Base-by-base conservation (phyloP, 2,329 filamentous ascomycete species). In the Neophaeococcomyces mojaviensis region DNA sequence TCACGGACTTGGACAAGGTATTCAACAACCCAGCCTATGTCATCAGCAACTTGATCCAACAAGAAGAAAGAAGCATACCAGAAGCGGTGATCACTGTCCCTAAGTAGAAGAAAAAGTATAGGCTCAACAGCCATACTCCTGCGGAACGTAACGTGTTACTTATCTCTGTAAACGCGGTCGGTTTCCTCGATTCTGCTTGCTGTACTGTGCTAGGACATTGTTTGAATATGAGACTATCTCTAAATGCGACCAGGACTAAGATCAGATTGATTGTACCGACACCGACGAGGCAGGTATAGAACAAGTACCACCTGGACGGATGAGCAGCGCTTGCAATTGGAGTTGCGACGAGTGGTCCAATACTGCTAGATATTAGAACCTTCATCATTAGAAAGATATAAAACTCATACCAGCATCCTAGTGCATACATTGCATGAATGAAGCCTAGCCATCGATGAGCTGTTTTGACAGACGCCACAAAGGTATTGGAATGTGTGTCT, bases 1-100 rank as follows among this genome's bases (percentile, higher is more conserved):
- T 82, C 63, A 13, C 88, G 77, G 18, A 88, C 81, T 15, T 76
- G 70, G 16, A 88, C 78, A 85, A 94, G 92, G 60, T 94, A 92
- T 15, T 42, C 49, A 41, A 86, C 81, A 51, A 94, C 82, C 86
- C 86, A 88, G 62, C 46, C 39, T 87, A 70, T 1, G 84, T 84
- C 0, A 86, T 40, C 41, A 13, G 85, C 86, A 4, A 4, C 18
- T 34, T 34, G 22, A 50, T 39, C 44, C 46, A 48, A 51, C 92
- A 82, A 85, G 86, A 89, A 32, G 22, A 31, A 15, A 3, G 15
- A 49, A 88, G 78, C 83, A 82, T 87, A 26, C 84, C 84, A 20
- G 79, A 79, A 2, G 84, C 68, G 2, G 75, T 77, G 47, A 88
- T 82, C 63, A 88, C 84, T 8, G 77, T 73, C 9, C 85, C 86